Conservation (phyloP, 306 rosid genomes). For the Alnus rubra region DNA sequence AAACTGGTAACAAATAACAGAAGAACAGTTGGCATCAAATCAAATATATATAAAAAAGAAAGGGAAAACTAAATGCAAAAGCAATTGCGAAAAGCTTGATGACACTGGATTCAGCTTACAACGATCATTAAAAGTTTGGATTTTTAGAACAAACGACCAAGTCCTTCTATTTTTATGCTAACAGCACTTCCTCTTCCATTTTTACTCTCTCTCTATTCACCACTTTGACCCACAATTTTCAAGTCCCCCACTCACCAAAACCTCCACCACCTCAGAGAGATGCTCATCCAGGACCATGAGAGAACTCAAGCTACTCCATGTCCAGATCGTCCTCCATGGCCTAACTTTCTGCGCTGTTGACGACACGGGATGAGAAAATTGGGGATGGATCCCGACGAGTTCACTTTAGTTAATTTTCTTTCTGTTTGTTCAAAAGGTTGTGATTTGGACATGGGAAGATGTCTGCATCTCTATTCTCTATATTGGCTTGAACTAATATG, state of each 20-base stretch:
- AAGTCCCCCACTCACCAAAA: constrained; percentile 49
- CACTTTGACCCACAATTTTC: constrained; percentile 28
- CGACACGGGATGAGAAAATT: constrained; percentile 43
- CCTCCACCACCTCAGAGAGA: constrained; percentile 53
- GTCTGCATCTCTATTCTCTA: constrained; percentile 49
- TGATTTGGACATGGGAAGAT: constrained; percentile 53
- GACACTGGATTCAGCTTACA: background rate
- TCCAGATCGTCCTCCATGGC: constrained; percentile 59
- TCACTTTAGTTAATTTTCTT: constrained; percentile 64
- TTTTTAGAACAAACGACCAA: constrained; percentile 7
- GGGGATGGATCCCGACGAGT: constrained; percentile 51
- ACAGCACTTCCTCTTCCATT: constrained; percentile 11
- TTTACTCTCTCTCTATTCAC: constrained; percentile 24
- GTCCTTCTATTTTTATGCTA: constrained; percentile 18
- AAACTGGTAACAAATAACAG: background rate
- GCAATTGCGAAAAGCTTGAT: background rate
- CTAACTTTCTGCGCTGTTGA: constrained; percentile 40
- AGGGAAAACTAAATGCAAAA: background rate
- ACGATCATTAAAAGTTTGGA: no score
- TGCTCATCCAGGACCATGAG: constrained; percentile 44
- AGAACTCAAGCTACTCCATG: constrained; percentile 56
- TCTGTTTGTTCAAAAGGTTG: constrained; percentile 59
- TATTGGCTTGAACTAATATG: constrained; percentile 26
- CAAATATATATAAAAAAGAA: no score
- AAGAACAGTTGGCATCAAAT: background rate